phyloP scores from a whole-genome alignment of 176 grass and related monocot genomes.

The Bolboschoenus planiculmis region DNA sequence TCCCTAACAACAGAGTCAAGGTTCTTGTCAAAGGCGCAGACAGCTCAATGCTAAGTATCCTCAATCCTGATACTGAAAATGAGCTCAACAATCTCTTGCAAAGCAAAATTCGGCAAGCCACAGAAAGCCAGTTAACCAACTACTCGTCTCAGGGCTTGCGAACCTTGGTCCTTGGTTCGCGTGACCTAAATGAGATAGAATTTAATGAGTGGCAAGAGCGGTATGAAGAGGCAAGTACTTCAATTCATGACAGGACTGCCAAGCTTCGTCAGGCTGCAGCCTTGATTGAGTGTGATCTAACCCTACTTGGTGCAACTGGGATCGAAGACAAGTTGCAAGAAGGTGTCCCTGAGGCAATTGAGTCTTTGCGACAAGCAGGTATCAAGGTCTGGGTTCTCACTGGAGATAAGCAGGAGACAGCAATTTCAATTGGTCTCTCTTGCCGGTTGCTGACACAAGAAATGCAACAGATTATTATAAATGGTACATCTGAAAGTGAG shows the following conservation, averaged over 20 bases:
- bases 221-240: constrained; percentile 96
- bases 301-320: constrained; percentile 84
- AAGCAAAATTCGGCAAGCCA: constrained; percentile 54
- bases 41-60: constrained; percentile 83
- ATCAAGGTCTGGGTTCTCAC: constrained; percentile 99
- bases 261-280: constrained; percentile 86
- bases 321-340: constrained; percentile 99
- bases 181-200: constrained; percentile 55
- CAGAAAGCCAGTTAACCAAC: constrained; percentile 55
- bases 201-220: constrained; percentile 82
- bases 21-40: constrained; percentile 99
- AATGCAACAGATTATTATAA: constrained; percentile 81
- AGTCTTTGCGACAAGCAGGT: constrained; percentile 87
- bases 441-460: constrained; percentile 69
- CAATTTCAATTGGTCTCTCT: constrained; percentile 95
- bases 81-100: constrained; percentile 30
- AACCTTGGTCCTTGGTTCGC: constrained; percentile 79
- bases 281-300: constrained; percentile 79
- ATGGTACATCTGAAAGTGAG: constrained; percentile 84
- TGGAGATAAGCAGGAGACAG: constrained; percentile 99
- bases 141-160: constrained; percentile 84
- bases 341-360: constrained; percentile 96
- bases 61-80: constrained; percentile 34
- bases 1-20: constrained; percentile 79
- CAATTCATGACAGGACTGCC: constrained; percentile 77